Base-by-base conservation (phyloP, 2,329 filamentous ascomycete species). In the Reticulascus tulasneorum region DNA sequence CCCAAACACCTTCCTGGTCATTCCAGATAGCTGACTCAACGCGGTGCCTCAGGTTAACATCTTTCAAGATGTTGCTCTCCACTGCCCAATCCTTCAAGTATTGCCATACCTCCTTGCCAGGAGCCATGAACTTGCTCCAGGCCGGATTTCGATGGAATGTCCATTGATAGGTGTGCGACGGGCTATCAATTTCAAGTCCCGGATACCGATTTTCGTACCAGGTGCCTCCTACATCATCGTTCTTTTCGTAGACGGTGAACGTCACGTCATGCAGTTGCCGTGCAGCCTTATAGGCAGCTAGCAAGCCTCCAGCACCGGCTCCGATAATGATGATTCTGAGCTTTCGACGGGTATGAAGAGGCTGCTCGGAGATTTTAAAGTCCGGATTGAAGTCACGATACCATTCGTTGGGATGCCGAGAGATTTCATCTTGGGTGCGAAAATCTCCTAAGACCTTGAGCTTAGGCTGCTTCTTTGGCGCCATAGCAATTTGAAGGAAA, bases 211-310 rank as follows among this genome's bases (percentile, higher is more conserved):
- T 51, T 29, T 52, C 49, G n/a, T 45, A 41, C 50, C 50, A 53
- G 9, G 48, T 47, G 15, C 54, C 55, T 6, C 47, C 49, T 9
- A 50, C 33, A 11, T 45, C 38, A 4, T 38, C 22, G 33, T 55
- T 55, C 46, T 54, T 54, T 17, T 56, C 53, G 38, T 55, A 56
- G 34, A 44, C 48, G 17, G 49, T 45, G 5, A 52, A 33, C 16
- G 51, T 47, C 12, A 52, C 33, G 27, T 51, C 43, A n/a, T n/a
- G n/a, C n/a, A 35, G 13, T 16, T 29, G 33, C 11, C 29, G 11
- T 10, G 5, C 18, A 11, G 23, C 4, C 9, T 29, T 24, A 12
- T 28, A 28, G 11, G 24, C 18, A 10, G 33, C 17, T 6, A 18
- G 19, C 3, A 29, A 28, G 7, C 33, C 33, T 12, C 24, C 23